Base-by-base conservation (phyloP, 352 stramenopile species). In the Globisporangium abappressorium region DNA sequence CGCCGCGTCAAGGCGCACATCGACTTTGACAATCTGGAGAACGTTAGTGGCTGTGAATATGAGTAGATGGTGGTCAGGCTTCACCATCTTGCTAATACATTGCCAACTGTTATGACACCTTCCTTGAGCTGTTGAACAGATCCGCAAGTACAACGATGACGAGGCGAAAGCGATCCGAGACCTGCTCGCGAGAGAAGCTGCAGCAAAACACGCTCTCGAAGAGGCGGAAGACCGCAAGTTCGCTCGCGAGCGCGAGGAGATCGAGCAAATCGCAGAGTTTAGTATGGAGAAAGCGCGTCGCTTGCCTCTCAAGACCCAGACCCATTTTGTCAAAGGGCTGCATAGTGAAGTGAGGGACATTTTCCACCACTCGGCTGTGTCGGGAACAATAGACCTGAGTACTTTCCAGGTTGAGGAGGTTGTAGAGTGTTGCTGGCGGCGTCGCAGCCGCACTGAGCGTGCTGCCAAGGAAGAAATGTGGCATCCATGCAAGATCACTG, bases 141-240 rank as follows among this genome's bases (percentile, higher is more conserved):
- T 91, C 26, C 80, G 81, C n/a, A 63, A 60, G 22, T 91, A 89
- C 69, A 78, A 83, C 57, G 76, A 77, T 47, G 73, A 82, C 18
- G 80, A 89, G 55, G 80, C 81, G 11, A 71, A 66, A 7, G 66
- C 62, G 9, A 81, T 90, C 14, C 78, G 78, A 8, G 83, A 90
- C 36, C 70, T 78, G 7, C 62, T 82, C 57, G 74, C 70, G 0
- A 67, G 71, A 24, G 80, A 89, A 62, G 77, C 76, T 11, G 79
- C 80, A 3, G 80, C 71, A 0, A 83, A 82, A 51, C 60, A 74
- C 5, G 74, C 78, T n/a, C 64, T 77, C 18, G 79, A 90, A 62
- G 72, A 85, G 1, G 73, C 73, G 14, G 81, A 90, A 24, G 73
- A 87, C 26, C 62, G 74, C 7, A 70, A 71, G 28, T 62, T 75